Evolutionary conservation across 164 flowering plant species (phyloP).

Genomic region (Brasenia schreberi): DNA sequence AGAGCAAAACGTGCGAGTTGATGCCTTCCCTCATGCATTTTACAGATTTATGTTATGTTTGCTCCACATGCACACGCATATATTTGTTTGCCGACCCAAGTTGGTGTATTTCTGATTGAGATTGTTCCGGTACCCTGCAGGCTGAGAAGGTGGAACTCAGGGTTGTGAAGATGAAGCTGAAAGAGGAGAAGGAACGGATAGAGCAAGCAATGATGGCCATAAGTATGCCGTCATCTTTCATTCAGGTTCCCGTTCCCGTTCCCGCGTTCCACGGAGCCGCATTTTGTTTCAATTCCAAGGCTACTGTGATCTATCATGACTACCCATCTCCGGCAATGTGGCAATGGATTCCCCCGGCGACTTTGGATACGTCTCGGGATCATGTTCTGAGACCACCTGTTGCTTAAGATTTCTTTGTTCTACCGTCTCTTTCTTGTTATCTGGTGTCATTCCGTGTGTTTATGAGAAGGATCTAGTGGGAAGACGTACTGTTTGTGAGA

Average conservation of each 20-base stretch:
- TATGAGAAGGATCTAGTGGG: too few species aligned
- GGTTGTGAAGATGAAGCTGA: conserved; percentile 18
- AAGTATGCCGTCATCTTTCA: conserved; percentile 8
- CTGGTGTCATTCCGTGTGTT: too few species aligned
- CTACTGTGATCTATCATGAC: conserved; percentile 4
- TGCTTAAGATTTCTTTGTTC: conserved; percentile 10
- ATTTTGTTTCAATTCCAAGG: conserved; percentile 6
- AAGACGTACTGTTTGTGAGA: too few species aligned
- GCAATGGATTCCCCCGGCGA: conserved; percentile 25
- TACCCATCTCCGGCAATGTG: conserved; percentile 15
- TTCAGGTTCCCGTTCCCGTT: conserved; percentile 8
- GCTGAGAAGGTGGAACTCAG: conserved; percentile 15
- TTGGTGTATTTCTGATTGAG: too few species aligned
- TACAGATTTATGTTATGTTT: too few species aligned
- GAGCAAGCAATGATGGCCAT: conserved; percentile 9
- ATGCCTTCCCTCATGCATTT: too few species aligned
- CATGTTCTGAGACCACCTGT: conserved; percentile 28
- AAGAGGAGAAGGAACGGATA: conserved; percentile 16
- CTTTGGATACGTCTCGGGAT: conserved; percentile 22
- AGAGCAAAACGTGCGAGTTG: too few species aligned
- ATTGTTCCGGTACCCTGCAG: conserved; percentile 2
- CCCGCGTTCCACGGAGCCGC: conserved; percentile 9
- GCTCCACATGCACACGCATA: too few species aligned
- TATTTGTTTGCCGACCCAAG: too few species aligned
- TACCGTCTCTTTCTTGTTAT: too few species aligned